These are phyloP conservation scores for Tuber indicum DNA, from an alignment of 495 filamentous ascomycete genomes.

Conservation along the genomic window DNA sequence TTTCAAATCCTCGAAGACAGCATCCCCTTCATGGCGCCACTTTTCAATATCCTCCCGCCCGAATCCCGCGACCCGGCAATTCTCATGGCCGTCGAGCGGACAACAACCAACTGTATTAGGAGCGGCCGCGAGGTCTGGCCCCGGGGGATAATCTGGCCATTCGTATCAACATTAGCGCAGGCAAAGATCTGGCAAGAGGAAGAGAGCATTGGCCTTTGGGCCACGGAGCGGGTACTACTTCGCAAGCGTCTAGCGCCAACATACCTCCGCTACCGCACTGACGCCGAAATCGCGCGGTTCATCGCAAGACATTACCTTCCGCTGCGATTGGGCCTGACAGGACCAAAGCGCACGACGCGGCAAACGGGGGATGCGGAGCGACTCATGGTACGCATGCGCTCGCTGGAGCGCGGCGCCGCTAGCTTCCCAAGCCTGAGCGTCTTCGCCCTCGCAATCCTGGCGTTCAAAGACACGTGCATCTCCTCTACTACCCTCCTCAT, in stretches of 20 bases:
- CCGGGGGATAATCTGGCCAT: slow-evolving; percentile 21
- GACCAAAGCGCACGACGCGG: neutral
- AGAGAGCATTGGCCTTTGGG: slow-evolving; percentile 32
- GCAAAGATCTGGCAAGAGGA: slow-evolving; percentile 23
- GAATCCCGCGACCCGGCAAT: slow-evolving; percentile 18
- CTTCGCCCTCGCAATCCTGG: slow-evolving; percentile 24
- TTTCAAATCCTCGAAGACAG: slow-evolving; percentile 12
- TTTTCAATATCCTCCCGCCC: slow-evolving; percentile 21
- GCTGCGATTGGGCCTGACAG: slow-evolving; percentile 25
- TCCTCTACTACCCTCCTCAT: slow-evolving; percentile 22
- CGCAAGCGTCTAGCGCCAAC: slow-evolving; percentile 26
- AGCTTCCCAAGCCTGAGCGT: slow-evolving; percentile 12
- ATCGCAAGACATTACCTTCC: slow-evolving; percentile 30
- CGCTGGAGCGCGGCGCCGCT: neutral
- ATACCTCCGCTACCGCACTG: slow-evolving; percentile 29
- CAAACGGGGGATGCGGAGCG: slow-evolving; percentile 15
- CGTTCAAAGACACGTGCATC: slow-evolving; percentile 27
- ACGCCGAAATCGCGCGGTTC: slow-evolving; percentile 31
- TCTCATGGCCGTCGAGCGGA: slow-evolving; percentile 14
- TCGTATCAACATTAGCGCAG: slow-evolving; percentile 26
- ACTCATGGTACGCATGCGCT: slow-evolving; percentile 19
- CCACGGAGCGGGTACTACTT: slow-evolving; percentile 19
- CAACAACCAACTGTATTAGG: slow-evolving; percentile 18
- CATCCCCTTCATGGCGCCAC: slow-evolving; percentile 26
- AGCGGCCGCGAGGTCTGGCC: slow-evolving; percentile 23